Base-by-base conservation (phyloP, 768 basidiomycete species). In the Lentinula guzmanii region DNA sequence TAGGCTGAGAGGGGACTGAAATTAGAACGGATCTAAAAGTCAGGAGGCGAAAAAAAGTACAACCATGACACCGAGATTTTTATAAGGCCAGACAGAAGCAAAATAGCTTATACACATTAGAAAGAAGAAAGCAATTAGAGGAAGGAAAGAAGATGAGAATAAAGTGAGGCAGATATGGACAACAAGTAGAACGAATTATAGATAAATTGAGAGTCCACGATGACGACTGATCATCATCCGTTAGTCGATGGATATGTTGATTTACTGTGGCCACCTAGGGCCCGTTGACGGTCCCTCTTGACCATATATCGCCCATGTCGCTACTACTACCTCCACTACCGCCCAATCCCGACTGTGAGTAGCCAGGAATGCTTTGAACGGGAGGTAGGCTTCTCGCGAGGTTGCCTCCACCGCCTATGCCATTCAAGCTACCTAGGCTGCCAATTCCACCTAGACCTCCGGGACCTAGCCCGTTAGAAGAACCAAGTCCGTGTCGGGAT, bases 311-410 rank as follows among this genome's bases (percentile, higher is more conserved):
- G 18, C 53, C 53, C 4, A 43, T 41, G 4, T 37, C 37, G 18
- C 37, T n/a, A 5, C 55, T 24, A 9, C 41, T 13, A n/a, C 55
- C 39, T 15, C 55, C 55, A 8, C 6, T 24, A 33, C 39, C 39
- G 33, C 54, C 21, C 9, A 56, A 43, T 5, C 55, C 41, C 28
- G 55, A 28, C 13, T 56, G 55, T 10, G 55, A 56, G 24, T 56
- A 56, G 10, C 55, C 55, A 56, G 55, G 55, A 1, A 56, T 56
- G 41, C 55, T 56, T n/a, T 56, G 55, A 1, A 56, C 55, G 15
- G 55, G 55, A 13, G 55, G 55, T 21, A 56, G 15, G 41, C 55
- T 56, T 18, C 55, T 56, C 9, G 39, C 16, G 5, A 56, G 13
- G 5, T 56, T 56, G 39, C 41, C 41, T 43, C 35, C 37, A 24